Percentiles rank a stretch among this genome's conserved stretches.
Evolutionary conservation across 176 grass and related monocot genomes (phyloP).

Genomic region (Cenchrus purpureus): DNA sequence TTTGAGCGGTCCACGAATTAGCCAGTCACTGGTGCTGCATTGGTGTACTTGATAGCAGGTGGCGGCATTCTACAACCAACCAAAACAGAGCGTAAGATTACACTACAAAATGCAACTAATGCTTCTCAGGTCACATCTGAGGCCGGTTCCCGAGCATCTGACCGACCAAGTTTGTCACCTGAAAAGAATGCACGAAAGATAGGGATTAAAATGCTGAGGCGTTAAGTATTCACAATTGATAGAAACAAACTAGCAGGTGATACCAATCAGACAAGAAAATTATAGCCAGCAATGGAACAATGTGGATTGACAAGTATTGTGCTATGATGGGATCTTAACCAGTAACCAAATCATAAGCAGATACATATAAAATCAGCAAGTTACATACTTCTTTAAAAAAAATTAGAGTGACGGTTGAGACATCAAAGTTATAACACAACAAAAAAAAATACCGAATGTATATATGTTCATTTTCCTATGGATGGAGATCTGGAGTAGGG

Average conservation of each 20-base stretch:
- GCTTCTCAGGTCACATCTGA: constrained; percentile 56
- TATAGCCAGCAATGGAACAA: not conserved
- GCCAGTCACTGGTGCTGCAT: constrained; percentile 19
- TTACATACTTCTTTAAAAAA: not conserved
- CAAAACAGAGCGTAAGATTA: constrained; percentile 35
- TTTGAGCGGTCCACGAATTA: constrained; percentile 37
- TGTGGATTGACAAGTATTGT: not conserved
- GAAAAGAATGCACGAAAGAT: constrained; percentile 40
- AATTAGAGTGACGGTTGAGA: not conserved
- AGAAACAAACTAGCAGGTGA: not conserved
- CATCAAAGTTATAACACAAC: not conserved
- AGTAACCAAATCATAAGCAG: not conserved
- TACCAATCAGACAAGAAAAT: constrained; percentile 15
- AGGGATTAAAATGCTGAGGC: not conserved
- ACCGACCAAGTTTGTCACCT: constrained; percentile 94
- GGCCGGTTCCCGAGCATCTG: constrained; percentile 81
- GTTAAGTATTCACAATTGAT: not conserved
- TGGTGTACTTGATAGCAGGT: constrained; percentile 4
- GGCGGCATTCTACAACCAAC: constrained; percentile 20
- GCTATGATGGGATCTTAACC: not conserved
- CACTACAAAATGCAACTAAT: constrained; percentile 34
- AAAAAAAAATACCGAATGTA: not conserved
- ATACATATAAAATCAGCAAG: not conserved
- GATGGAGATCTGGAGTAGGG: not conserved
- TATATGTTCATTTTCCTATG: not conserved